Evolutionary conservation across 164 flowering plant genomes (phyloP), one percentile per base, ranked within the genome.

Genomic region (Tetracentron sinense): DNA sequence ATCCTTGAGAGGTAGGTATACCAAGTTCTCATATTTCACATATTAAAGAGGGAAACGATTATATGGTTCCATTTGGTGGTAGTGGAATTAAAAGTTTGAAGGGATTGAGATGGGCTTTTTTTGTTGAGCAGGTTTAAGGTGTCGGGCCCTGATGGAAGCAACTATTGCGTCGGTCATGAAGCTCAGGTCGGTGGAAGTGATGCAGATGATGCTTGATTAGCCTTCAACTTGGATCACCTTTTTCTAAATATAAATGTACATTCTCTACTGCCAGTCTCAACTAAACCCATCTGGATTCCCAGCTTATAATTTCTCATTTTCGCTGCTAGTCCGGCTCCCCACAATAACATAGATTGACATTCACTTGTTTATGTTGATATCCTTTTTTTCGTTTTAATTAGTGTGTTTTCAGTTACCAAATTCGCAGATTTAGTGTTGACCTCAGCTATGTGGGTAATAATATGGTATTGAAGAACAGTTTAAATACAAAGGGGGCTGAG

Each of bases 111-210:
- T 62, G 58, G n/a, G 49, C 30, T 64, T 61, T 53, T 42, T 42
- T 52, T 30, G 22, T 61, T 53, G 68, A 54, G 74, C 83, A 92
- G 98, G 86, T 80, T 60, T 65, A 81, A 88, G 78, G 77, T 88
- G 28, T 63, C 69, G 11, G 92, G 92, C 21, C 96, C 96, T n/a
- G 86, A 84, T 69, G 98, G 89, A 70, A 81, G 75, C 84, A 71
- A 77, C 69, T 82, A 80, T 68, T 84, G 88, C 88, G 72, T 57
- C n/a, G 75, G 67, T 67, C 83, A 76, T 69, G 95, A 78, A 75
- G 74, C 86, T 23, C 83, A 77, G 42, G 62, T 76, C 60, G 79
- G 77, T 69, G 88, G 84, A 57, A 89, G 92, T 67, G 96, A 92
- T 71, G 86, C 82, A 7, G 97, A 89, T 68, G 97, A 85, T 69